Conservation (phyloP, 164 flowering plant genomes). For the Macadamia integrifolia region DNA sequence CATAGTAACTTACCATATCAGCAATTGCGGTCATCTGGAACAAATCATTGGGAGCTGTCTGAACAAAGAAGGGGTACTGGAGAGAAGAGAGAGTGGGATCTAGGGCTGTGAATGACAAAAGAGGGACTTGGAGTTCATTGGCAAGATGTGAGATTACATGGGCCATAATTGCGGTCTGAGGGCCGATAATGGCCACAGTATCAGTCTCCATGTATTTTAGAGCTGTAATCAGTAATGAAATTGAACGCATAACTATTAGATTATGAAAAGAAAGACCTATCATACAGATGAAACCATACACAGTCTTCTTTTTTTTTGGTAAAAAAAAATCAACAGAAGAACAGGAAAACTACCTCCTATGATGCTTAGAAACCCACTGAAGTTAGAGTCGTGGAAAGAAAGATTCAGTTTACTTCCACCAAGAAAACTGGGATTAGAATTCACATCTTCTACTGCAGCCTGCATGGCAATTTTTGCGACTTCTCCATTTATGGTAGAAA, state of each 20-base stretch:
- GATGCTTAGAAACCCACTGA: neutral
- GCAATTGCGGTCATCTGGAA: slow-evolving; percentile 21
- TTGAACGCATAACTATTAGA: neutral
- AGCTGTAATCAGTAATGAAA: neutral
- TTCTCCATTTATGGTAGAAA: slow-evolving; percentile 40
- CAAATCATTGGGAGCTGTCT: slow-evolving; percentile 16
- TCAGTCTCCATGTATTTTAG: slow-evolving; percentile 20
- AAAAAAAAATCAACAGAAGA: neutral
- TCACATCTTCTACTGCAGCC: slow-evolving; percentile 66
- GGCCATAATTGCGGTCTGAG: slow-evolving; percentile 19
- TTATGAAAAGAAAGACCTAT: neutral
- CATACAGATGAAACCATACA: neutral
- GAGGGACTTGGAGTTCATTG: slow-evolving; percentile 22
- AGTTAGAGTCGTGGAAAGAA: slow-evolving; percentile 9
- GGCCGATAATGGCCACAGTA: slow-evolving; percentile 24
- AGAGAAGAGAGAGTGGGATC: slow-evolving; percentile 23
- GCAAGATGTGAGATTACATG: slow-evolving; percentile 23
- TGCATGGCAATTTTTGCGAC: slow-evolving; percentile 60
- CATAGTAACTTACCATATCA: slow-evolving; percentile 15
- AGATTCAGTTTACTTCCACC: slow-evolving; percentile 46
- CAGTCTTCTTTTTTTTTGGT: no score
- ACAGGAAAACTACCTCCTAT: neutral
- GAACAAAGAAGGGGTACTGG: slow-evolving; percentile 24
- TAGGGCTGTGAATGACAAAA: slow-evolving; percentile 20
- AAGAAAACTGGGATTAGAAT: slow-evolving; percentile 52